phyloP scores from a whole-genome alignment of 768 basidiomycete species.

The Tylopilus vinaceipallidus region DNA sequence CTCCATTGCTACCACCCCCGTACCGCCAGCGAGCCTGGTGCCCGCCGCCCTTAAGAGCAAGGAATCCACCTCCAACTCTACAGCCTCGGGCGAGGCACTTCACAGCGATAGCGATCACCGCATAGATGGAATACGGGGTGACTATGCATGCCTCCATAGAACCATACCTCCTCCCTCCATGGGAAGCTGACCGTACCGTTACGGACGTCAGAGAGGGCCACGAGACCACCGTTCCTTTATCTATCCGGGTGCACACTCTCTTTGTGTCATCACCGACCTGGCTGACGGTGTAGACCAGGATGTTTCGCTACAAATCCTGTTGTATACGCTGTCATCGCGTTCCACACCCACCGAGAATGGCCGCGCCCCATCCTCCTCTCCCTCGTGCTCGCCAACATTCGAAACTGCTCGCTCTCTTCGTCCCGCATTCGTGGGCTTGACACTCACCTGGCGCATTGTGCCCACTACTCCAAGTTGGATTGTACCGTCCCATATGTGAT shows the following conservation, averaged over 20 bases:
- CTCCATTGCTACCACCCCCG: slow-evolving; percentile 30
- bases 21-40: no score
- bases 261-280: background rate
- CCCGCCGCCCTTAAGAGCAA: slow-evolving; percentile 22
- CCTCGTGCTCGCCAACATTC: no score
- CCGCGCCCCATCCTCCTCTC: no score
- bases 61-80: slow-evolving; percentile 9
- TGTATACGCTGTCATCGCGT: no score
- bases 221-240: slow-evolving; percentile 38
- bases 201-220: slow-evolving; percentile 60
- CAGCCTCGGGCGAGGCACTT: slow-evolving; percentile 37
- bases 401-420: slow-evolving; percentile 79
- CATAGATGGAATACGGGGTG: no score
- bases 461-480: slow-evolving; percentile 87
- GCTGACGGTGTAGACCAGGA: slow-evolving; percentile 49
- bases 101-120: no score
- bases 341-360: slow-evolving; percentile 77
- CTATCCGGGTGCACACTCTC: slow-evolving; percentile 50
- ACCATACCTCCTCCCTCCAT: slow-evolving; percentile 57
- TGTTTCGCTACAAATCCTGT: slow-evolving; percentile 66
- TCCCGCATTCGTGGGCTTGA: slow-evolving; percentile 85
- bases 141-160: no score
- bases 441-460: slow-evolving; percentile 75
- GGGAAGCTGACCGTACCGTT: slow-evolving; percentile 36
- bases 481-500: slow-evolving; percentile 88